Percentiles rank a stretch among this genome's conserved stretches.
phyloP scores from a whole-genome alignment of 2,329 filamentous ascomycete species.

The Diaporthe capsici region DNA sequence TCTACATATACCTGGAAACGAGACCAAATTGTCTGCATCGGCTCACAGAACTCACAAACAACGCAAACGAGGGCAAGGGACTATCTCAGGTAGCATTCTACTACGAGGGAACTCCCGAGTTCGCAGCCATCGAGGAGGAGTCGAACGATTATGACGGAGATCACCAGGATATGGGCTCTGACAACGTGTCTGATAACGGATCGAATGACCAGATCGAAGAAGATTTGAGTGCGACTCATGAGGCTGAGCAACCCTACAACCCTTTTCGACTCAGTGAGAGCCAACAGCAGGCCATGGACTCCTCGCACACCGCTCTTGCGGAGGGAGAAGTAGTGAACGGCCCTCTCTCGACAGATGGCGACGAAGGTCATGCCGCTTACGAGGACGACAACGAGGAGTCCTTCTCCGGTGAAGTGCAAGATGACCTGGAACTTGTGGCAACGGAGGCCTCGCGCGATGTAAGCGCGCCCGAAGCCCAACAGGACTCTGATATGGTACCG shows the following conservation, averaged over 20 bases:
- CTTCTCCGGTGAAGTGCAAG: neutral
- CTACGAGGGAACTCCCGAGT: conserved; percentile 36
- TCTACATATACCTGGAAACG: conserved; percentile 38
- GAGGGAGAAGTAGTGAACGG: conserved; percentile 6
- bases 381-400: neutral
- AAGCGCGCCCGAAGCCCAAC: neutral
- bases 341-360: neutral
- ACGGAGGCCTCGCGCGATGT: neutral
- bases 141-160: conserved; percentile 35
- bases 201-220: conserved; percentile 16
- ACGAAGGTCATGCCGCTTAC: neutral
- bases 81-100: conserved; percentile 38
- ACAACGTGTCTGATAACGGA: conserved; percentile 18
- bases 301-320: neutral
- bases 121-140: conserved; percentile 38
- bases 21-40: conserved; percentile 37
- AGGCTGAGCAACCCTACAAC: conserved; percentile 32
- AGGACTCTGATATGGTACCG: neutral
- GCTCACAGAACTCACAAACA: conserved; percentile 36
- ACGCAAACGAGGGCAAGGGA: conserved; percentile 36
- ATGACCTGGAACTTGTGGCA: neutral
- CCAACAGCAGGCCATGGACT: conserved; percentile 26
- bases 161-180: conserved; percentile 13
- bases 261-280: conserved; percentile 27
- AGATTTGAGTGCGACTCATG: neutral